Evolutionary conservation across 495 filamentous ascomycete genomes (phyloP), one percentile per base, ranked within the genome.

Genomic region (Terfezia boudieri): DNA sequence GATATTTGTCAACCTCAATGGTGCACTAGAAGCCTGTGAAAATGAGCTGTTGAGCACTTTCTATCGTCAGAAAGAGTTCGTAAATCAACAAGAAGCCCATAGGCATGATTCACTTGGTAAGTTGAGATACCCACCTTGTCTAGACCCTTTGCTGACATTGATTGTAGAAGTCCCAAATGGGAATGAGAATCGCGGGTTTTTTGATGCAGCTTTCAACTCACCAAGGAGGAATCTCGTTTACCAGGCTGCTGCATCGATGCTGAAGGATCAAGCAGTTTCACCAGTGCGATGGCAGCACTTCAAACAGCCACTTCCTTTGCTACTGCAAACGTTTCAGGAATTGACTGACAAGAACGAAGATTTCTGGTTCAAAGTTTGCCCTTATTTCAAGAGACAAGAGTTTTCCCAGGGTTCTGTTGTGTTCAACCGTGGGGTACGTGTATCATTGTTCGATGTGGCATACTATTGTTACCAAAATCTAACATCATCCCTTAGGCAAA

Each of bases 1-100:
- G 55, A 76, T 93, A 16, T 88, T 93, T 56, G 83, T 83, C 55
- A 83, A 92, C 57, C 75, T 98, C 49, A 98, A 98, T 67, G 83
- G 82, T 4, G 90, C 87, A 0, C 73, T 98, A 2, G 92, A 98
- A 61, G 82, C 76, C 61, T 94, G 89, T 67, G 90, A 98, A 67
- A 98, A 98, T 60, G 83, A 94, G 55, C 84, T 94, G 23, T 73
- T 98, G 11, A 84, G 87, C 58, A 80, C 82, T 0, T 83, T 93
- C 56, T 93, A 90, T 63, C 75, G 53, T 8, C 61, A 64, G 20
- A 59, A 61, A 12, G 61, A 64, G 17, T 14, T 20, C 41, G 17
- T 46, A 4, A 46, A 46, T 46, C 50, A 20, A 14, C 51, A 53
- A 53, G 52, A 55, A 17, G 16, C 1, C 8, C 50, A 53, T 11